Conservation (phyloP, 352 stramenopile species). For the Globisporangium mamillatum region DNA sequence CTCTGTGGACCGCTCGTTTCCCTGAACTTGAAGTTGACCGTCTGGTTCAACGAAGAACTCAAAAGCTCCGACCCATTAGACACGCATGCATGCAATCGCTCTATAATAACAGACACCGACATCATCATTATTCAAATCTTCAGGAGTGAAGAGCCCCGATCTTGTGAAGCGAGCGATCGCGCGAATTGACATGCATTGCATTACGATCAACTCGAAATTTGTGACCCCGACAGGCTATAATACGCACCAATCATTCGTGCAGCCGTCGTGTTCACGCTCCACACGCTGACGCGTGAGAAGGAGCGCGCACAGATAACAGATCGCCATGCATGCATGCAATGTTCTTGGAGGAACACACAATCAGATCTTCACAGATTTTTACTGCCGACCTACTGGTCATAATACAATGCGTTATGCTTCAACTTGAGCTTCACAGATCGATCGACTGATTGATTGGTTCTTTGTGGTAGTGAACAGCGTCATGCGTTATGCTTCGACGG, state of each 20-base stretch:
- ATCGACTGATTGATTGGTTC: neutral
- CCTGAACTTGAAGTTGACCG: neutral
- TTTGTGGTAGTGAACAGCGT: neutral
- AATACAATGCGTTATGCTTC: neutral
- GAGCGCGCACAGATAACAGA: neutral
- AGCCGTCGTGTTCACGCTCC: neutral
- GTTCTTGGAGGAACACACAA: neutral
- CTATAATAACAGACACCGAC: neutral
- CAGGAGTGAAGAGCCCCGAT: neutral
- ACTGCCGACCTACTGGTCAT: neutral
- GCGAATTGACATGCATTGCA: too few relatives aligned
- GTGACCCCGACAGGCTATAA: too few relatives aligned
- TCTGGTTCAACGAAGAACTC: neutral
- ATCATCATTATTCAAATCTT: neutral
- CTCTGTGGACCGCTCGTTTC: neutral
- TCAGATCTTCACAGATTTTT: neutral
- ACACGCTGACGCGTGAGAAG: neutral
- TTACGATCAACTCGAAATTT: neutral
- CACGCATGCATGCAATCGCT: neutral
- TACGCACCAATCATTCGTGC: neutral
- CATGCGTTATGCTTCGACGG: slow-evolving; percentile 1
- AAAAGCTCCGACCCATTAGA: neutral
- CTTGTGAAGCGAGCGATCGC: neutral
- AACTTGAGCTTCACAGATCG: neutral
- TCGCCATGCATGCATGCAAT: neutral